Percentiles rank a stretch among this genome's conserved stretches.
Evolutionary conservation across 2,329 filamentous ascomycete genomes (phyloP).

Genomic region (Calonectria naviculata): DNA sequence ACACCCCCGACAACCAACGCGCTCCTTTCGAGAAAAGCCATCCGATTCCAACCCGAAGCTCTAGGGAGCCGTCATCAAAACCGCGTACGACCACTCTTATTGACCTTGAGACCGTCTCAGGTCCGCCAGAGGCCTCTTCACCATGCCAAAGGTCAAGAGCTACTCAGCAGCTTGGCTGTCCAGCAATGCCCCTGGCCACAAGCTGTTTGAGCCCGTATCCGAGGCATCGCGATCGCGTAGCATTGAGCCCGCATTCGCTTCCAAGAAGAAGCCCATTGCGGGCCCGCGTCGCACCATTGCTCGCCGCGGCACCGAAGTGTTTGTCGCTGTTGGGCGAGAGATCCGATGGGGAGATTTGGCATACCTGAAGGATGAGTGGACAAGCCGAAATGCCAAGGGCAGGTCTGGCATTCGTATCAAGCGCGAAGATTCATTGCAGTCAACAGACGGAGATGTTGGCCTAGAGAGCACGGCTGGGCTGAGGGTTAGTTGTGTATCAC

Average conservation of each 20-base stretch:
- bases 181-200: slow-evolving; percentile 79
- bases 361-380: slow-evolving; percentile 75
- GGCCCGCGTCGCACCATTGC: slow-evolving; percentile 78
- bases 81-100: slow-evolving; percentile 4
- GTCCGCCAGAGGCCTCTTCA: slow-evolving; percentile 27
- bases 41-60: slow-evolving; percentile 13
- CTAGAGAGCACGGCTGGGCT: slow-evolving; percentile 42
- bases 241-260: slow-evolving; percentile 50
- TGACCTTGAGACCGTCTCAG: slow-evolving; percentile 8
- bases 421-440: slow-evolving; percentile 56
- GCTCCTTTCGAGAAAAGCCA: not conserved
- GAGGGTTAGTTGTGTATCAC: slow-evolving; percentile 44
- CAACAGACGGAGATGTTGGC: slow-evolving; percentile 47
- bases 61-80: slow-evolving; percentile 22
- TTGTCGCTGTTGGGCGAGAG: slow-evolving; percentile 88
- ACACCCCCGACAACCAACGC: slow-evolving; percentile 10
- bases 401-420: slow-evolving; percentile 55
- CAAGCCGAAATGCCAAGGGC: slow-evolving; percentile 42
- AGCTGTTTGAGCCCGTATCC: slow-evolving; percentile 73
- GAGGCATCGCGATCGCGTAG: slow-evolving; percentile 53
- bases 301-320: slow-evolving; percentile 85
- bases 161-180: slow-evolving; percentile 91
- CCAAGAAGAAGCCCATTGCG: slow-evolving; percentile 54
- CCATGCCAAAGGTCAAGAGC: slow-evolving; percentile 87
- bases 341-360: slow-evolving; percentile 91